These are phyloP conservation scores for Naganishia friedmannii DNA, from an alignment of 768 basidiomycete species.

Conservation along the genomic window DNA sequence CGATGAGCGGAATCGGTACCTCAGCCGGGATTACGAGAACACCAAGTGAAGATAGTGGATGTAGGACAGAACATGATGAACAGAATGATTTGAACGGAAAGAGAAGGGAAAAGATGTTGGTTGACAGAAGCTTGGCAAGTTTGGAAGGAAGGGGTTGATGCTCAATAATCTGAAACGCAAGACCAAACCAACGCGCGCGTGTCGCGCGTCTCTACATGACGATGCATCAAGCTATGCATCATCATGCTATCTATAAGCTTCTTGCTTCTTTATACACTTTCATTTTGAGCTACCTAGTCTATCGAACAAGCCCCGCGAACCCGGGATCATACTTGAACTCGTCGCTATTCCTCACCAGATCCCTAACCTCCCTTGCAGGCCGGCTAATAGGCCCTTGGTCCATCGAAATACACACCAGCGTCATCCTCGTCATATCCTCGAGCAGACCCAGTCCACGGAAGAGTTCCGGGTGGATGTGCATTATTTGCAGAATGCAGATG, in stretches of 20 bases:
- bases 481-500: conserved; percentile 21
- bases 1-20: not conserved
- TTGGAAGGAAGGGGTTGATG: too few species aligned
- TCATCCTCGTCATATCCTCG: conserved; percentile 16
- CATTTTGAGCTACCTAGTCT: conserved; percentile 2
- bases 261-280: not conserved
- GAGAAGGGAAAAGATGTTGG: too few species aligned
- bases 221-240: too few species aligned
- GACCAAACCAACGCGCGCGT: too few species aligned
- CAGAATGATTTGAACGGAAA: too few species aligned
- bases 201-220: too few species aligned
- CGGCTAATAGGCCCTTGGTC: conserved; percentile 15
- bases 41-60: too few species aligned
- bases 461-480: conserved; percentile 19
- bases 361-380: conserved; percentile 14
- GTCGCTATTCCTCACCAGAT: conserved; percentile 20
- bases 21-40: too few species aligned
- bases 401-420: conserved; percentile 15
- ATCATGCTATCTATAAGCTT: too few species aligned
- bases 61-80: too few species aligned
- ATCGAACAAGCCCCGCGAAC: conserved; percentile 11
- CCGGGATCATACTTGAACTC: conserved; percentile 22
- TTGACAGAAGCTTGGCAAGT: too few species aligned
- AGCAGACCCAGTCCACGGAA: conserved; percentile 20
- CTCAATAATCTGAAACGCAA: too few species aligned